Conservation (phyloP, 1,284 basidiomycete genomes). For the Leccinum solheimii region DNA sequence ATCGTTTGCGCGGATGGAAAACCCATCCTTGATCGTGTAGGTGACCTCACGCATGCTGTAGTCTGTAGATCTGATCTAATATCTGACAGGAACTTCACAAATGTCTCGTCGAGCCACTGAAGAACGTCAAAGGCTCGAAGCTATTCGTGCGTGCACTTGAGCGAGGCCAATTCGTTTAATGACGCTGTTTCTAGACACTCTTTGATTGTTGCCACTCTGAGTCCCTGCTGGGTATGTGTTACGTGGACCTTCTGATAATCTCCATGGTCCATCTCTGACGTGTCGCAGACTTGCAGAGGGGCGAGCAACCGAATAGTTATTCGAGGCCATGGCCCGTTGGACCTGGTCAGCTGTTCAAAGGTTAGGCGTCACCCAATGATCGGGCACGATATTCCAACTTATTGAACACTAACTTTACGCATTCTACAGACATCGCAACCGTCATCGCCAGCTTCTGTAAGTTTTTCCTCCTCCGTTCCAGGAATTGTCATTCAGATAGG, state of each 20-base stretch:
- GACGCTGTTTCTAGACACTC: slow-evolving; percentile 22
- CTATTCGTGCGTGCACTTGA: slow-evolving; percentile 20
- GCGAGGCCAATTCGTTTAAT: background rate
- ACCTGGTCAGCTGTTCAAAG: background rate
- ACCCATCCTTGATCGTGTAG: slow-evolving; percentile 26
- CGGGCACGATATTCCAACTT: background rate
- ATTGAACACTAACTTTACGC: background rate
- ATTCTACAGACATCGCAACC: slow-evolving; percentile 7
- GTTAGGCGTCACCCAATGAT: background rate
- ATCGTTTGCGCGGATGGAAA: slow-evolving; percentile 26
- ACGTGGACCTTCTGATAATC: background rate
- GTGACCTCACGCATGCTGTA: background rate
- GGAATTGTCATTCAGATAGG: background rate
- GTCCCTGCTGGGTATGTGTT: slow-evolving; percentile 24
- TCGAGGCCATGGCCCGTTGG: background rate
- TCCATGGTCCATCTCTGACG: background rate
- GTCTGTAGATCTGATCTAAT: background rate
- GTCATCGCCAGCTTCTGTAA: slow-evolving; percentile 14
- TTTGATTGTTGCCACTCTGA: slow-evolving; percentile 37
- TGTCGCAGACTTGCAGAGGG: slow-evolving; percentile 22
- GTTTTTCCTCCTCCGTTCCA: background rate
- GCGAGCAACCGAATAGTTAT: slow-evolving; percentile 15
- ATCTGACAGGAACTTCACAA: slow-evolving; percentile 22
- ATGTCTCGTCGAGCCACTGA: slow-evolving; percentile 20
- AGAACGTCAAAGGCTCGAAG: slow-evolving; percentile 19